Base-by-base conservation (phyloP, 108 stramenopile species). In the Fistulifera solaris region DNA sequence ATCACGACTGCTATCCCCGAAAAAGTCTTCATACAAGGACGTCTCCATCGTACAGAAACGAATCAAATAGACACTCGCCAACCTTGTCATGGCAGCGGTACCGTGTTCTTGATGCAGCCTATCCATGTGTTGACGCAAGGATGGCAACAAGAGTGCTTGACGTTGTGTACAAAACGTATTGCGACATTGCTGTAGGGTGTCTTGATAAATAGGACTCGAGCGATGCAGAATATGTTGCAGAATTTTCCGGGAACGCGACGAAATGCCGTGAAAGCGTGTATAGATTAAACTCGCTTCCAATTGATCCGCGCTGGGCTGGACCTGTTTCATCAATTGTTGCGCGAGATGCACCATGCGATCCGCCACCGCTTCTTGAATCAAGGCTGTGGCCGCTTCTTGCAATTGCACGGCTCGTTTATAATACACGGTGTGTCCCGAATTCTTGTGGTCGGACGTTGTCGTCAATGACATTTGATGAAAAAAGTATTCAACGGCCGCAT, bases 241-340 rank as follows among this genome's bases (percentile, higher is more conserved):
- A 12, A 92, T 61, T 19, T 72, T 67, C 51, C 86, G 82, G 52
- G 77, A 81, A 2, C 90, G 60, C 14, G 70, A 75, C 13, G 90
- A 85, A 64, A 92, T 92, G 14, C 90, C 90, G 61, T 92, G 86
- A 56, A 86, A 92, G 14, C 90, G 79, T 12, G 90, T 92, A 56
- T 88, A 92, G 6, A 85, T 65, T 54, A 92, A 58, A 19, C 78
- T 81, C 0, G 90, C 90, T 59, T 92, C 90, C 58, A 92, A 66
- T 56, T 83, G 83, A 57, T 92, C 90, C 19, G 83, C 84, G 1
- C 72, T 65, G 84, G 81, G 2, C 53, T 52, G 47, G 71, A 72
- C 47, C 59, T 83, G 61, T 59, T 68, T 66, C 39, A 69, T 55
- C 19, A 92, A 63, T 57, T 87, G 83, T 8, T 40, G 49, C 8